A percentile compares a stretch with the other conserved stretches of the same genome.
Evolutionary conservation across 2,329 filamentous ascomycete species (phyloP).

Genomic region (Trichoderma endophyticum): DNA sequence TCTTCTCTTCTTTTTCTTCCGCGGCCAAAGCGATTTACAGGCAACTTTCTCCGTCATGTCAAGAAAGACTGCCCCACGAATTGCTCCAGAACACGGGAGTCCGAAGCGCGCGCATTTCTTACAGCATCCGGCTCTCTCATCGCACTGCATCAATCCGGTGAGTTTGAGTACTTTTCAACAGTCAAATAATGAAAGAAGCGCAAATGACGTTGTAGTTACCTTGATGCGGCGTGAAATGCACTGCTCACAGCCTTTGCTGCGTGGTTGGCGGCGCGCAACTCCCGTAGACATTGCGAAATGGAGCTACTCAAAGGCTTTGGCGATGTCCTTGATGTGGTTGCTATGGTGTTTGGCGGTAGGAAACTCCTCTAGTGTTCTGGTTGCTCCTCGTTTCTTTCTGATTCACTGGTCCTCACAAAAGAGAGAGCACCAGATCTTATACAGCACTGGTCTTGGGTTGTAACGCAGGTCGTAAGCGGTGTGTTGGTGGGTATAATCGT

Average conservation of each 20-base stretch:
- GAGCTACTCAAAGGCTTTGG: neutral
- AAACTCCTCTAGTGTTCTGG: no score
- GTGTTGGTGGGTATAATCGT: neutral
- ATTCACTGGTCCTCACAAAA: neutral
- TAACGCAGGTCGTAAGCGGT: neutral
- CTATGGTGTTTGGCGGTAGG: neutral
- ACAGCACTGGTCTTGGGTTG: neutral
- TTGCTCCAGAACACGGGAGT: neutral
- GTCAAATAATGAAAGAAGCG: neutral
- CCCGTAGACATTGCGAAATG: neutral
- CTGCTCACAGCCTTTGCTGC: conserved; percentile 13
- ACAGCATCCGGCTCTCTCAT: conserved; percentile 9
- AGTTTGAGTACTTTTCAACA: neutral
- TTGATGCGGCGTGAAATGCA: conserved; percentile 10
- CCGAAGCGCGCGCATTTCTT: conserved; percentile 10
- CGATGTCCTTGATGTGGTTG: neutral
- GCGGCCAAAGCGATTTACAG: neutral
- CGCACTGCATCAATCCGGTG: neutral
- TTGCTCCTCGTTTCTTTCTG: neutral
- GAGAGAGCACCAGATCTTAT: neutral
- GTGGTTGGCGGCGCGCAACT: neutral
- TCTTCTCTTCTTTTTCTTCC: neutral
- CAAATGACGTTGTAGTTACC: neutral
- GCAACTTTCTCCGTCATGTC: conserved; percentile 14
- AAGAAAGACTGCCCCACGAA: conserved; percentile 4